Percentiles rank a stretch among this genome's conserved stretches.
These are phyloP conservation scores for Eucalyptus sp. DNA, from an alignment of 345 rosid genomes.

Conservation along the genomic window DNA sequence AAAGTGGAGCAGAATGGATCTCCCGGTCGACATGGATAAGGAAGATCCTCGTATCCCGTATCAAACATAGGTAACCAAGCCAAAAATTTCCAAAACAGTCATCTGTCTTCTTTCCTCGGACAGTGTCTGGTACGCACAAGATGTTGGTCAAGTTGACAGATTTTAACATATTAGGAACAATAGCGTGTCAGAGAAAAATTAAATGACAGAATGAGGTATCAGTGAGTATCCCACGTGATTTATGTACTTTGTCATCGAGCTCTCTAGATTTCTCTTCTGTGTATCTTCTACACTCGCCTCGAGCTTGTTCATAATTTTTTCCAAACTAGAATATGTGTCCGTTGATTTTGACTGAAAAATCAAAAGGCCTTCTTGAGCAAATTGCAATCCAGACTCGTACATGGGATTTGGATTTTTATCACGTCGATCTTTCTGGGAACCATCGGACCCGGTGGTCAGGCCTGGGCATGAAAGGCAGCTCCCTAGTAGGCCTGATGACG, in stretches of 20 bases:
- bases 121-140: not conserved
- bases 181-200: not conserved
- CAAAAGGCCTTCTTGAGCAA: not conserved
- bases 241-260: not conserved
- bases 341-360: not conserved
- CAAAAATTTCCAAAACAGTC: too few species aligned
- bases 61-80: too few species aligned
- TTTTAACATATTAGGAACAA: not conserved
- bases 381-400: not conserved
- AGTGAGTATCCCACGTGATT: not conserved
- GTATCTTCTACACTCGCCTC: not conserved
- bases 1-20: conserved; percentile 35
- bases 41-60: not conserved
- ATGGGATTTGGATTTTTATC: not conserved
- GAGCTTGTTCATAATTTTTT: not conserved
- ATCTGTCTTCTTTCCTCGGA: too few species aligned
- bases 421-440: not conserved
- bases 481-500: not conserved
- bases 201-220: not conserved
- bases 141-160: not conserved
- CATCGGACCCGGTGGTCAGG: not conserved
- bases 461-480: not conserved
- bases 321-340: not conserved
- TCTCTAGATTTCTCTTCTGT: not conserved
- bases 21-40: not conserved